A percentile compares a stretch with the other conserved stretches of the same genome.
These are phyloP conservation scores for Yamadazyma jaroonii DNA, from an alignment of 1,139 yeast genomes.

Conservation along the genomic window DNA sequence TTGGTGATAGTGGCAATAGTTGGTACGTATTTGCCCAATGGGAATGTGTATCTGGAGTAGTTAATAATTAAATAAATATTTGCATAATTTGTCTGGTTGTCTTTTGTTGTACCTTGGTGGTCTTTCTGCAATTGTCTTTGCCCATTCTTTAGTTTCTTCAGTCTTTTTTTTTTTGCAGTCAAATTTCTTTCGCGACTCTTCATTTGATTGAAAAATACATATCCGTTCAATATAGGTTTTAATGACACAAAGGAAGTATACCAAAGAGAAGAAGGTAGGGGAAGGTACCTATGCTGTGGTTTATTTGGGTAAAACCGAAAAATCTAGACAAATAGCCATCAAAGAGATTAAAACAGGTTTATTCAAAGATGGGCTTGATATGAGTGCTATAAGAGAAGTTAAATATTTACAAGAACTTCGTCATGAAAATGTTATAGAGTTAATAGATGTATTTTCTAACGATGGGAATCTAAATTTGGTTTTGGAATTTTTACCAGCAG, in stretches of 20 bases:
- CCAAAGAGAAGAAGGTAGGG: slow-evolving; percentile 82
- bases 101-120: no score
- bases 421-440: slow-evolving; percentile 81
- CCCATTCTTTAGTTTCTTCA: not conserved
- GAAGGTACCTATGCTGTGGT: slow-evolving; percentile 99
- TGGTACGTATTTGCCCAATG: slow-evolving; percentile 95
- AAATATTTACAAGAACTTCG: slow-evolving; percentile 85
- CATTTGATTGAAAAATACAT: not conserved
- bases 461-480: slow-evolving; percentile 65
- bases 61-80: slow-evolving; percentile 7
- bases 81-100: not conserved
- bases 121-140: no score
- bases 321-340: slow-evolving; percentile 73
- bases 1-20: slow-evolving; percentile 74
- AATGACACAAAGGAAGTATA: slow-evolving; percentile 19
- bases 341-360: slow-evolving; percentile 94
- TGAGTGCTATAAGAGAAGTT: slow-evolving; percentile 96
- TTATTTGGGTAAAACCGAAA: slow-evolving; percentile 68
- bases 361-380: slow-evolving; percentile 94
- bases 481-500: slow-evolving; percentile 87
- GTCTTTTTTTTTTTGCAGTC: not conserved
- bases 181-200: not conserved
- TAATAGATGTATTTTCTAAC: slow-evolving; percentile 81
- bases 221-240: not conserved
- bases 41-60: slow-evolving; percentile 50